phyloP scores from a whole-genome alignment of 148 eudicot genomes.

The Arbutus unedo region DNA sequence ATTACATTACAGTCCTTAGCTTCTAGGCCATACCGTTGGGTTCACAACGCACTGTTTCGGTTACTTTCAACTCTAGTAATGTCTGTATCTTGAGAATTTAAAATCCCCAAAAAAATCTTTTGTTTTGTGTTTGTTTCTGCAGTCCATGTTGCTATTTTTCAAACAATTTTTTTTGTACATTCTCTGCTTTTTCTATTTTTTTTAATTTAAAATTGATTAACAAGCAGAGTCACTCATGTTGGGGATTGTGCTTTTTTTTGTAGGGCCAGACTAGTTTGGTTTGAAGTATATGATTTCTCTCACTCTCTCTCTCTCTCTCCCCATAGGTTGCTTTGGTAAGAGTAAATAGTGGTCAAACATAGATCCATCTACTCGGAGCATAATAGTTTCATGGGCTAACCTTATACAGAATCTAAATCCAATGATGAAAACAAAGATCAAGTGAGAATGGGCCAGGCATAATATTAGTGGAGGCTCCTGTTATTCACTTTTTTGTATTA shows the following conservation, averaged over 20 bases:
- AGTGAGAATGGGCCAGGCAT: background rate
- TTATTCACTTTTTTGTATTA: too few species aligned
- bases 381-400: background rate
- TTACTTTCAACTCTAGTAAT: background rate
- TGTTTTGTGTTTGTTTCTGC: background rate
- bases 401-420: background rate
- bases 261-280: background rate
- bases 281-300: background rate
- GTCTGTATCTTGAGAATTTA: background rate
- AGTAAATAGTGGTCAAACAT: too few species aligned
- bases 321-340: too few species aligned
- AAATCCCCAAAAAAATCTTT: background rate
- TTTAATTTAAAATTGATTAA: background rate
- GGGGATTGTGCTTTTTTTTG: background rate
- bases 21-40: too few species aligned
- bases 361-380: too few species aligned
- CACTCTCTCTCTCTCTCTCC: too few species aligned
- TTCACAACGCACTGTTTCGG: too few species aligned
- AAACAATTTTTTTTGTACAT: background rate
- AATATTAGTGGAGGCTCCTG: too few species aligned
- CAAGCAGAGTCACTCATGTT: conserved; percentile 2
- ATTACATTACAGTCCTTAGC: too few species aligned
- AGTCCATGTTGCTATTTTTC: background rate
- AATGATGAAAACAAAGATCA: background rate
- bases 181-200: background rate